These are phyloP conservation scores for Pythium sp. DNA, from an alignment of 352 stramenopile genomes.

Conservation along the genomic window DNA sequence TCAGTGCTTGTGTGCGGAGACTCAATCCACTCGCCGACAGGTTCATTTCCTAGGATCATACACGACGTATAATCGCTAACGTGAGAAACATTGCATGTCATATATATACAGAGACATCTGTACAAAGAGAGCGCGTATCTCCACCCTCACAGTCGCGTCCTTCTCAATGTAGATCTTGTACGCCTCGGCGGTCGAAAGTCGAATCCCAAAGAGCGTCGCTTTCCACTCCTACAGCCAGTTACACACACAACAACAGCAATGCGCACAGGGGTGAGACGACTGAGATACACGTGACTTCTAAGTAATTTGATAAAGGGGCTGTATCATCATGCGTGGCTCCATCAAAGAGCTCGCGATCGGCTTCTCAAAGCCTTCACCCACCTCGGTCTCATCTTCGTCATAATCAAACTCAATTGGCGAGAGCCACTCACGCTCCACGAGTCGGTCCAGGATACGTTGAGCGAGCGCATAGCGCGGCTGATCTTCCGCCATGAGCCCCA, in stretches of 20 bases:
- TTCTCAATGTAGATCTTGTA: conserved; percentile 86
- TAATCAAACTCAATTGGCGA: conserved; percentile 50
- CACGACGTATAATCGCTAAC: neutral
- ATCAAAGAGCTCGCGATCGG: no score
- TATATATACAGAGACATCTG: no score
- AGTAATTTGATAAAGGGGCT: no score
- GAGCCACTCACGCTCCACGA: conserved; percentile 65
- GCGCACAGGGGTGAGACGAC: neutral
- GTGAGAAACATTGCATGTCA: neutral
- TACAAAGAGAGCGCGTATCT: neutral
- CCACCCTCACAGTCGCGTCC: conserved; percentile 46
- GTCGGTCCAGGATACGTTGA: conserved; percentile 40
- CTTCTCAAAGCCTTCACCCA: conserved; percentile 5
- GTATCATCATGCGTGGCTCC: no score
- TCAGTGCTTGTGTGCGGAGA: conserved; percentile 15
- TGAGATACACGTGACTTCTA: neutral
- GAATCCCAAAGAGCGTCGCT: conserved; percentile 52
- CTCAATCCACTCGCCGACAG: conserved; percentile 12
- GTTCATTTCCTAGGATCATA: conserved; percentile 1
- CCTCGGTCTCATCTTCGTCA: conserved; percentile 42
- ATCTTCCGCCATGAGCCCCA: conserved; percentile 15
- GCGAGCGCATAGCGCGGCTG: conserved; percentile 39
- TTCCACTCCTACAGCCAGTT: conserved; percentile 31
- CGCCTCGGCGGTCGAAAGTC: conserved; percentile 63
- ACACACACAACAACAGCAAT: neutral